Base-by-base conservation (phyloP, 1,284 basidiomycete species). In the Ustilago trichophora region DNA sequence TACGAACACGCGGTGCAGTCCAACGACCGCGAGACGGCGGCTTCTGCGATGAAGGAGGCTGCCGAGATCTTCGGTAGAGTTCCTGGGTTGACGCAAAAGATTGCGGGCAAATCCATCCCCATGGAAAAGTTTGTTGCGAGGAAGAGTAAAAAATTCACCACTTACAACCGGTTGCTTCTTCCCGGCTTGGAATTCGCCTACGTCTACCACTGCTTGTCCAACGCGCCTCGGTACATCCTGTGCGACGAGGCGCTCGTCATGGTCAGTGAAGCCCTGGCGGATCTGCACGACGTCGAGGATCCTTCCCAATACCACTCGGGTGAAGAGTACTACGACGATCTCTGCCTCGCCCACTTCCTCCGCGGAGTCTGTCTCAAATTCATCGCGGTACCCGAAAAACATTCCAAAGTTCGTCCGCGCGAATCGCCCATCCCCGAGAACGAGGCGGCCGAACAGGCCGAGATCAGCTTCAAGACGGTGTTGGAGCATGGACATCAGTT, bases 71-170 rank as follows among this genome's bases (percentile, higher is more conserved):
- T 80, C 40, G 18, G 29, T 13, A 63, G 50, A 33, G 74, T 79
- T 11, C 77, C 76, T 11, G 44, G 19, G 18, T 48, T 75, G 25
- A 79, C 78, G 50, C 79, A 79, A 54, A 72, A 75, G 63, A 81
- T 81, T 22, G 79, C 78, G 5, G 79, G 79, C 37, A 80, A 80
- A 52, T 75, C 72, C n/a, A 81, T 81, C 35, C 79, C 79, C 1
- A 71, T 80, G 64, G 79, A 81, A 35, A 81, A 81, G 52, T 81
- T 77, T 42, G 76, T 77, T 9, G 74, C 78, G 2, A 58, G 74
- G 33, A 81, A 81, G 62, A 44, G 72, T 5, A 72, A 72, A 49
- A 80, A 80, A 65, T 78, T 80, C 41, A 51, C 33, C 33, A 54
- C 53, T 22, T 74, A 81, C 53, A 50, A 60, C 27, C 48, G 75